Evolutionary conservation across 768 basidiomycete genomes (phyloP), one percentile per base, ranked within the genome.

Genomic region (Panellus pusillus): DNA sequence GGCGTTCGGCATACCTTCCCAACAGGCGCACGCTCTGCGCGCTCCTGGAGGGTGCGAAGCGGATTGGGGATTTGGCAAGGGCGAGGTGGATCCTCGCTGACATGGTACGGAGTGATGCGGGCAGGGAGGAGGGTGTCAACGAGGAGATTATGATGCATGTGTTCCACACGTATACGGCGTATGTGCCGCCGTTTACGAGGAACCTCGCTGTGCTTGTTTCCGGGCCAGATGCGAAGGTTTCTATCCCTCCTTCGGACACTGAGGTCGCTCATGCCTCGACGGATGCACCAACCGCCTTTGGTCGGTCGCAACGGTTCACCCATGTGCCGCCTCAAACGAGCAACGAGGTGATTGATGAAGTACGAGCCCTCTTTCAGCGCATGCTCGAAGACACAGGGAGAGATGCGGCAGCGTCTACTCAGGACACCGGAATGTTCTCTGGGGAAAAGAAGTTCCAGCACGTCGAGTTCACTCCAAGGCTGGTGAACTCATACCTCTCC

Each of bases 11-110:
- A 6, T 82, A 83, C 67, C 62, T 66, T 29, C 93, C 93, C 1
- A 82, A 85, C 52, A 67, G 74, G 37, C 74, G 78, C 31, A 89
- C 91, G 3, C 96, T 94, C 70, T 76, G 79, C 50, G 92, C 91
- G 0, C 69, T 98, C n/a, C 70, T 99, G 53, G 91, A 97, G 59
- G 93, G 93, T 1, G 87, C 91, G 31, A 97, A 93, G 68, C 77
- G 92, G 6, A 73, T 86, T 2, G 93, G 95, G 0, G 96, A 98
- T 67, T 70, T 99, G 18, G 75, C 79, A 3, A 77, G 92, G 44
- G 85, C 86, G 20, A 76, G 95, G 61, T 98, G 94, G 95, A 87
- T 98, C 54, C 74, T 98, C 49, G 90, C 88, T 1, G 93, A 97
- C 73, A 82, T 93, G 71, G 78, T 90, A 20, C 74, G 73, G 39